phyloP scores from a whole-genome alignment of 352 stramenopile genomes.

The Globisporangium viniferum region DNA sequence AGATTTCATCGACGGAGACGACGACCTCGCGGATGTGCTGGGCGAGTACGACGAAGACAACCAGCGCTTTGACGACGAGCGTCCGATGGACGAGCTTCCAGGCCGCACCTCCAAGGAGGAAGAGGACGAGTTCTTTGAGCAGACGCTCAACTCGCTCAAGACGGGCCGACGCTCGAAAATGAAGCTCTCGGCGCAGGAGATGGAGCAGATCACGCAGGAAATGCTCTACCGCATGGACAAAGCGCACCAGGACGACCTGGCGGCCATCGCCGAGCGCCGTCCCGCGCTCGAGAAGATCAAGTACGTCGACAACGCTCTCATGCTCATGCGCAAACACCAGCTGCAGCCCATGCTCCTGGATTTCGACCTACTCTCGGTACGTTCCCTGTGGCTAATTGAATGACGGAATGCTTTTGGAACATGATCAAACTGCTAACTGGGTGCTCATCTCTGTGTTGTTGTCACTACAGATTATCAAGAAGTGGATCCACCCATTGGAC shows the following conservation, averaged over 20 bases:
- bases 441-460: not conserved
- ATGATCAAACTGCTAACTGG: not conserved
- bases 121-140: constrained; percentile 73
- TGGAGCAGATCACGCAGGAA: constrained; percentile 84
- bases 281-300: constrained; percentile 87
- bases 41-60: constrained; percentile 76
- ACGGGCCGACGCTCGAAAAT: constrained; percentile 76
- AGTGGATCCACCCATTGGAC: constrained; percentile 86
- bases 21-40: constrained; percentile 80
- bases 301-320: constrained; percentile 68
- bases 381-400: not conserved
- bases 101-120: constrained; percentile 26
- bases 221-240: constrained; percentile 90
- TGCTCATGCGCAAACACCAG: constrained; percentile 76
- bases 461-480: constrained; percentile 77
- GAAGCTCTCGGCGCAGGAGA: constrained; percentile 79
- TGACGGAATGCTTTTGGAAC: not conserved
- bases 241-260: constrained; percentile 71
- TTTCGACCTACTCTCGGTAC: constrained; percentile 82
- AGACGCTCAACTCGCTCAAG: constrained; percentile 84
- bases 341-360: constrained; percentile 87
- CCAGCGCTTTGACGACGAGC: constrained; percentile 81
- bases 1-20: constrained; percentile 86
- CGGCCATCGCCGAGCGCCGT: constrained; percentile 49
- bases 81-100: constrained; percentile 48